Percentiles rank a stretch among this genome's conserved stretches.
Conservation (phyloP, 192 early-diverging fungal species). For the Linnemannia elongata region DNA sequence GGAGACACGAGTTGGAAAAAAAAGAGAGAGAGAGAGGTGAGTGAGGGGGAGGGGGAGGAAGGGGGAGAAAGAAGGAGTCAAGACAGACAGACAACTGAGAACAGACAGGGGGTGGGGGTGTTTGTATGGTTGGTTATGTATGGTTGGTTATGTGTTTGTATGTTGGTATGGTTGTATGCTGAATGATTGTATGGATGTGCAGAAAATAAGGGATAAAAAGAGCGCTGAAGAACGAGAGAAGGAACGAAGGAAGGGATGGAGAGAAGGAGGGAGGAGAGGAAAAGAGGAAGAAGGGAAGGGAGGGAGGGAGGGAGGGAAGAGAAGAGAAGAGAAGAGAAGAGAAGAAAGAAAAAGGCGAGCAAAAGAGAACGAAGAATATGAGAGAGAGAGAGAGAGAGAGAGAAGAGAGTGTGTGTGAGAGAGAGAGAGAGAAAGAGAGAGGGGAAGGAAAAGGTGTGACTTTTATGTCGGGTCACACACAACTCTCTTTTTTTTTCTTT, state of each 20-base stretch:
- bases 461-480: no score
- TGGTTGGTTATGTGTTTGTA: not conserved
- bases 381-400: not conserved
- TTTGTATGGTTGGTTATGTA: not conserved
- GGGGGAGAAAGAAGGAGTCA: not conserved
- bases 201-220: not conserved
- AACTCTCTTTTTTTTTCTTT: no score
- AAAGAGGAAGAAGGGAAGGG: not conserved
- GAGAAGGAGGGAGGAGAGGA: not conserved
- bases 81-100: not conserved
- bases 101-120: not conserved
- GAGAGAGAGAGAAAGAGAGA: not conserved
- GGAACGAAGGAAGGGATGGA: not conserved
- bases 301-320: not conserved
- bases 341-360: not conserved
- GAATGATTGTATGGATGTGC: not conserved
- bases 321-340: not conserved
- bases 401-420: not conserved
- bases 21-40: not conserved
- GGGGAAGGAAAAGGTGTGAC: no score
- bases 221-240: not conserved
- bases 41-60: not conserved
- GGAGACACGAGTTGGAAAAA: not conserved
- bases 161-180: not conserved
- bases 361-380: not conserved